phyloP scores from a whole-genome alignment of 345 rosid species.

The Populus euphratica region DNA sequence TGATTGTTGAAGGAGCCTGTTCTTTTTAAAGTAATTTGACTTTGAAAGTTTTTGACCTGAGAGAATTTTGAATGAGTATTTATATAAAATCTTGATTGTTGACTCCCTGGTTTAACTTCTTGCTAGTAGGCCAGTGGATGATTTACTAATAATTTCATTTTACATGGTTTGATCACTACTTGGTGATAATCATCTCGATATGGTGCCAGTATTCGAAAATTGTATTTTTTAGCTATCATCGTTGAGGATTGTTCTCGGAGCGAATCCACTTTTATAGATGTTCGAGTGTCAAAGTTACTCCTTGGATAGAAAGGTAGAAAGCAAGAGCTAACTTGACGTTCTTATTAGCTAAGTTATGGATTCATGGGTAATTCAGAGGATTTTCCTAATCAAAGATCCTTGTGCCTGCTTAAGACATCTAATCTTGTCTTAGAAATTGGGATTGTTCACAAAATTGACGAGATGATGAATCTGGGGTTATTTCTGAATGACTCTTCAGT shows the following conservation, averaged over 20 bases:
- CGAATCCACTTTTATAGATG: background rate
- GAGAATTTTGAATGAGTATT: background rate
- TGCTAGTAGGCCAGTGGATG: background rate
- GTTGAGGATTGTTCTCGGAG: background rate
- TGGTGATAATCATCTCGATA: background rate
- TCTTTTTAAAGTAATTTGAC: background rate
- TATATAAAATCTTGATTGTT: background rate
- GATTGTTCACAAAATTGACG: background rate
- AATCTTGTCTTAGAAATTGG: background rate
- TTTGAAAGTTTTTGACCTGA: conserved; percentile 1
- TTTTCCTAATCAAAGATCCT: background rate
- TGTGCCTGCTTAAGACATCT: background rate
- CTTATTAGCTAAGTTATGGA: background rate
- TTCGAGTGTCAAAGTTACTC: background rate
- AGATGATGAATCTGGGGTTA: background rate
- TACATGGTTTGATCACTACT: background rate
- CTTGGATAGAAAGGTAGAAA: background rate
- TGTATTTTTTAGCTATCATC: background rate
- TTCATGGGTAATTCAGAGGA: background rate
- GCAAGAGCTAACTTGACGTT: background rate
- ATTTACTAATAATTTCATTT: background rate
- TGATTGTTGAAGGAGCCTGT: background rate
- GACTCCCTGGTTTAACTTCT: background rate
- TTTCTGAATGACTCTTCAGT: background rate
- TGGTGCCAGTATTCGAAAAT: background rate